Conservation (phyloP, 73 alveolate genomes). For the Symbiodinium natans region DNA sequence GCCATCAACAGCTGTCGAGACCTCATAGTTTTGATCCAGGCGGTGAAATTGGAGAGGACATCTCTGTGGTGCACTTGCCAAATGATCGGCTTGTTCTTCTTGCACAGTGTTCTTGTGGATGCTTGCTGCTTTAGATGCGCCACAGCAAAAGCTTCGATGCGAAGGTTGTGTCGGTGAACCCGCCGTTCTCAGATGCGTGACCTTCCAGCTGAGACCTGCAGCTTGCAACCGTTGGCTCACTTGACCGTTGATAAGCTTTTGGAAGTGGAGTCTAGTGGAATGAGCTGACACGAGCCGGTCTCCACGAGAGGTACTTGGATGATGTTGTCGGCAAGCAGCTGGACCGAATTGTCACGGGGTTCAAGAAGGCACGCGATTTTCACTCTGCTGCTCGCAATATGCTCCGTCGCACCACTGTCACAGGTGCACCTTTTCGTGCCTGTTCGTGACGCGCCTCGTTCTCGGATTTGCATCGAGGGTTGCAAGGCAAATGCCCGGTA, state of each 20-base stretch:
- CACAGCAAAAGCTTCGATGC: no score
- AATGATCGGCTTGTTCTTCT: no score
- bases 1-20: constrained; percentile 61
- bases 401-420: no score
- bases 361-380: constrained; percentile 8
- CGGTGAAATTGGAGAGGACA: no score
- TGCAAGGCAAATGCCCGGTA: background rate
- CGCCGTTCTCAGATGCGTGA: constrained; percentile 90
- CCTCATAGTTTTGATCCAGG: background rate
- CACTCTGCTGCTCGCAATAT: background rate
- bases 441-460: constrained; percentile 52
- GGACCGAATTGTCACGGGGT: constrained; percentile 60
- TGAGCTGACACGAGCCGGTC: no score
- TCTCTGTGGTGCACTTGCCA: no score
- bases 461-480: background rate
- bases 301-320: constrained; percentile 57
- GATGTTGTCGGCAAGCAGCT: constrained; percentile 83
- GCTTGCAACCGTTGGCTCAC: background rate
- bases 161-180: constrained; percentile 65
- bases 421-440: constrained; percentile 73
- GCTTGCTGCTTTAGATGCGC: no score
- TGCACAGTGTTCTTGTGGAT: no score
- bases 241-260: background rate
- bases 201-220: background rate
- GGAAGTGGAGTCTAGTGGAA: background rate